These are phyloP conservation scores for Grosmannia penicillata DNA, from an alignment of 2,329 filamentous ascomycete species.

Conservation along the genomic window DNA sequence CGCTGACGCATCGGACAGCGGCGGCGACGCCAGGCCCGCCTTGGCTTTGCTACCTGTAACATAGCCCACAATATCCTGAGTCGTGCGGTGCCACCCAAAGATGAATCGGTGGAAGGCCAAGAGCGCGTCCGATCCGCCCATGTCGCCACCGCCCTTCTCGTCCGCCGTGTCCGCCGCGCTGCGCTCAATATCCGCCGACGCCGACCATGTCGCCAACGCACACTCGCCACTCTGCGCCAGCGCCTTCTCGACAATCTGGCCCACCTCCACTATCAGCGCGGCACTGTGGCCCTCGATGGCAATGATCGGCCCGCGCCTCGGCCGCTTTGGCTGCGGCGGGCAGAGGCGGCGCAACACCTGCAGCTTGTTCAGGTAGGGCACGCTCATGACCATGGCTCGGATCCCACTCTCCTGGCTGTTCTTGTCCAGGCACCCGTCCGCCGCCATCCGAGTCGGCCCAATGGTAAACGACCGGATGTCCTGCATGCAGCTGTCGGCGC, in stretches of 20 bases:
- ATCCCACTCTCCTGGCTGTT: conserved; percentile 29
- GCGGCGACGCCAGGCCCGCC: not conserved
- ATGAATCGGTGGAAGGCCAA: conserved; percentile 53
- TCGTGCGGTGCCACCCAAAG: conserved; percentile 60
- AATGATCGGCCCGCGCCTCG: conserved; percentile 61
- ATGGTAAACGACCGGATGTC: conserved; percentile 6
- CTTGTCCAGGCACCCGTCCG: not conserved
- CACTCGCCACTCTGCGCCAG: conserved; percentile 32
- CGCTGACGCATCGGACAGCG: conserved; percentile 5
- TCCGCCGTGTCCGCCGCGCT: not conserved
- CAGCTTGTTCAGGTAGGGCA: conserved; percentile 63
- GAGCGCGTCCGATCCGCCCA: conserved; percentile 18
- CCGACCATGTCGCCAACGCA: conserved; percentile 27
- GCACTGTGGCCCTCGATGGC: conserved; percentile 63
- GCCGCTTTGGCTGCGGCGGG: conserved; percentile 35
- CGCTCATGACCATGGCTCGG: conserved; percentile 60
- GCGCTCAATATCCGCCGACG: not conserved
- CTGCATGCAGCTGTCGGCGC: not conserved
- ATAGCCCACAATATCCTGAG: conserved; percentile 49
- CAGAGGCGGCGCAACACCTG: conserved; percentile 62
- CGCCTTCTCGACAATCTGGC: conserved; percentile 49
- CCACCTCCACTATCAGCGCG: conserved; percentile 36
- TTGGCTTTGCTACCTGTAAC: conserved; percentile 18
- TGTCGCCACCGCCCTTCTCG: not conserved
- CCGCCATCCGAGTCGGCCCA: not conserved